Conservation (phyloP, 495 filamentous ascomycete genomes). For the Apiosordaria backusii region DNA sequence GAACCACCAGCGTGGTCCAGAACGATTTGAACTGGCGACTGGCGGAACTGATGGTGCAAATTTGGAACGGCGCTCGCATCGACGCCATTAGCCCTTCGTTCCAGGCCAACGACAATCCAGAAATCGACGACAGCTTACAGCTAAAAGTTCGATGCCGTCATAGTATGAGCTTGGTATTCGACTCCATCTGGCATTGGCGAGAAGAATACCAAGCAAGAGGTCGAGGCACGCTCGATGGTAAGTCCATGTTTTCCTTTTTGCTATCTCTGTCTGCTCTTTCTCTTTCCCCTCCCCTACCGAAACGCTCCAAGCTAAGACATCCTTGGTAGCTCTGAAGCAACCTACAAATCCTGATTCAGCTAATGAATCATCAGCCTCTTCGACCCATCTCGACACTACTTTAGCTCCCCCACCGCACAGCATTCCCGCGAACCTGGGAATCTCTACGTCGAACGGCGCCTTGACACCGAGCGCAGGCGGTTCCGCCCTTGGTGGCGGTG, state of each 20-base stretch:
- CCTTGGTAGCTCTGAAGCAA: slow-evolving; percentile 66
- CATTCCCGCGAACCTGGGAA: slow-evolving; percentile 28
- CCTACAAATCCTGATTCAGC: slow-evolving; percentile 81
- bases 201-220: slow-evolving; percentile 79
- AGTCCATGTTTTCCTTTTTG: slow-evolving; percentile 27
- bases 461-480: slow-evolving; percentile 43
- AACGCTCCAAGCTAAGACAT: slow-evolving; percentile 37
- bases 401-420: slow-evolving; percentile 43
- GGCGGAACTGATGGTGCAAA: slow-evolving; percentile 85
- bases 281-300: slow-evolving; percentile 11
- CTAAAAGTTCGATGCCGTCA: slow-evolving; percentile 84
- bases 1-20: slow-evolving; percentile 69
- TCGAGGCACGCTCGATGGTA: slow-evolving; percentile 74
- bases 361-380: slow-evolving; percentile 68
- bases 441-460: slow-evolving; percentile 42
- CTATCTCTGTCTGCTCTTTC: slow-evolving; percentile 11
- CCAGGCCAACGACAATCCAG: slow-evolving; percentile 38
- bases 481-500: slow-evolving; percentile 37
- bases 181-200: slow-evolving; percentile 91
- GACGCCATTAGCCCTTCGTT: slow-evolving; percentile 41
- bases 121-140: slow-evolving; percentile 69
- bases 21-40: slow-evolving; percentile 85
- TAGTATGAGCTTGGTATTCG: slow-evolving; percentile 90
- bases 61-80: slow-evolving; percentile 75
- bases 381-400: slow-evolving; percentile 55